These are phyloP conservation scores for Claviceps lovelessii DNA, from an alignment of 2,329 filamentous ascomycete species.

Conservation along the genomic window DNA sequence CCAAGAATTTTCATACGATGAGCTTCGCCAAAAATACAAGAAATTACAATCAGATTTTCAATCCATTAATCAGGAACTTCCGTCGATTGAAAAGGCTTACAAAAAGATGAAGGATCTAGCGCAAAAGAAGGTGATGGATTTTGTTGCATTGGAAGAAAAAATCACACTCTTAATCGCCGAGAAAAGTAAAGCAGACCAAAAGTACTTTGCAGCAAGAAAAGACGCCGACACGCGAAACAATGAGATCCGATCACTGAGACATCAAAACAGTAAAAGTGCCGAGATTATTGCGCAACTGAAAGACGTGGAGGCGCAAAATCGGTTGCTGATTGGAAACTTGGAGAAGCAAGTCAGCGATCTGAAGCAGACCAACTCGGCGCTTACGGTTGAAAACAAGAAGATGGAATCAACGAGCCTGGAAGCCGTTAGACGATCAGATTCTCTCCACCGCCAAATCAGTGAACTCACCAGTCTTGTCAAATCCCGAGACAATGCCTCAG, in stretches of 20 bases:
- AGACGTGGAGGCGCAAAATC: conserved; percentile 67
- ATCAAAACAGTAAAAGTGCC: conserved; percentile 77
- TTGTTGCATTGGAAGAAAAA: conserved; percentile 62
- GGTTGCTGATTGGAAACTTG: conserved; percentile 62
- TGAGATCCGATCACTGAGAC: conserved; percentile 64
- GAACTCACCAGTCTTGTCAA: conserved; percentile 64
- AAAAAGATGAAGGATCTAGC: conserved; percentile 77
- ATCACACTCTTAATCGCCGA: conserved; percentile 62
- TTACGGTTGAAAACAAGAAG: conserved; percentile 58
- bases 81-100: conserved; percentile 80
- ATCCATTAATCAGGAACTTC: conserved; percentile 74
- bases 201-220: conserved; percentile 93
- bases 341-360: conserved; percentile 84
- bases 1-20: conserved; percentile 50
- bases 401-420: conserved; percentile 61
- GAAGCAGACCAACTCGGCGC: conserved; percentile 59
- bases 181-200: conserved; percentile 93
- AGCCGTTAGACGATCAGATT: conserved; percentile 53
- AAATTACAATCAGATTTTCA: conserved; percentile 68
- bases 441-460: conserved; percentile 57
- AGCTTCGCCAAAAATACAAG: conserved; percentile 58
- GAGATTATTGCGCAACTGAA: conserved; percentile 91
- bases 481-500: conserved; percentile 53
- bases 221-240: conserved; percentile 73
- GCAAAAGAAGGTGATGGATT: conserved; percentile 73